Base-by-base conservation (phyloP, 1,139 yeast species). In the Geotrichum reessii region DNA sequence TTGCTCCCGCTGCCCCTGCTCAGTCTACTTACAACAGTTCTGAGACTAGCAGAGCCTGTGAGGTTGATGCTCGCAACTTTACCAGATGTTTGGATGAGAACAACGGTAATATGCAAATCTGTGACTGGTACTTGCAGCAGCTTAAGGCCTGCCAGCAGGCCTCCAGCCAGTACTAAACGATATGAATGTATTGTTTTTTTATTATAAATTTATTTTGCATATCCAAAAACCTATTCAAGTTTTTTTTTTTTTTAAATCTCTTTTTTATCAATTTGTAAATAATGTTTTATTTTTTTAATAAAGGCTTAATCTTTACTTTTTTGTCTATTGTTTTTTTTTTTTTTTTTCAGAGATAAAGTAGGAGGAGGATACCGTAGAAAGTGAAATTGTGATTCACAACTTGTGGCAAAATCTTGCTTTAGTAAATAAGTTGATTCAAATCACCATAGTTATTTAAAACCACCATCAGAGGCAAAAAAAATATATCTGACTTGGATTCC, bases 81-180 rank as follows among this genome's bases (percentile, higher is more conserved):
- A 92, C 99, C 67, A 87, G 89, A 79, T 93, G 99, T 80, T 80
- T 93, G 71, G 93, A 86, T 71, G 97, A 90, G 69, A 90, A 93
- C 76, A 80, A 81, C 67, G 98, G 98, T 67, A 91, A 93, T 81
- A 88, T 90, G 91, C 97, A 91, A 78, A 85, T 87, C 67, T 93
- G 99, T 78, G 97, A 91, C 72, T 93, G 82, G 83, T 93, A 93
- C 77, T 81, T 93, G 76, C 98, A 92, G 78, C 97, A 92, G 78
- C 84, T 93, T 74, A 92, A 88, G 80, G 95, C 97, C 27, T 93
- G 99, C 76, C 97, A 93, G 78, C 93, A 88, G 75, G 97, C 97
- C 68, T 80, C 97, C 61, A 82, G 86, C 67, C 87, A 84, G 68
- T 90, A 87, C 73, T 89, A 81, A 67, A 59, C 17, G 42, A 14